Percentiles rank a stretch among this genome's conserved stretches.
phyloP scores from a whole-genome alignment of 768 basidiomycete genomes.

The Heimioporus sp. region DNA sequence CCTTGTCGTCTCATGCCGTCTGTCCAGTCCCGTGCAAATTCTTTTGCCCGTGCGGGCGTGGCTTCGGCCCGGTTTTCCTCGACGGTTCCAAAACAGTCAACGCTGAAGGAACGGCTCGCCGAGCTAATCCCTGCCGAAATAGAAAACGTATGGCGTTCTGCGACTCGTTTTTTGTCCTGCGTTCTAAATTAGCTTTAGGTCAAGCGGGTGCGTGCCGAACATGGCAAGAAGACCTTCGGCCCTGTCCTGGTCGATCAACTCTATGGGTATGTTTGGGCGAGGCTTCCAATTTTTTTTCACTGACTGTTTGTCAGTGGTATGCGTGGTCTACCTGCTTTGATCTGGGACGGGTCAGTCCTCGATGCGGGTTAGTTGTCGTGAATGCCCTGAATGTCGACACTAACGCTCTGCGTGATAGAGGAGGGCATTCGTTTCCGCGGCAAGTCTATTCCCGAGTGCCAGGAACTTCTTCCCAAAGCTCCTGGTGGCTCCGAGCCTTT shows the following conservation, averaged over 20 bases:
- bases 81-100: slow-evolving; percentile 61
- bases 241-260: slow-evolving; percentile 89
- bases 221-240: slow-evolving; percentile 93
- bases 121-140: slow-evolving; percentile 89
- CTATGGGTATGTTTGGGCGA: slow-evolving; percentile 60
- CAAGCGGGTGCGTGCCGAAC: slow-evolving; percentile 76
- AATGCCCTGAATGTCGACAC: neutral
- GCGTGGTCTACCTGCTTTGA: slow-evolving; percentile 87
- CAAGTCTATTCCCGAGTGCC: slow-evolving; percentile 89
- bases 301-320: slow-evolving; percentile 56
- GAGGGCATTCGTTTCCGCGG: slow-evolving; percentile 99
- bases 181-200: slow-evolving; percentile 45
- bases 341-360: slow-evolving; percentile 98
- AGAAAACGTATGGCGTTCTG: slow-evolving; percentile 33
- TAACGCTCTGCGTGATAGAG: slow-evolving; percentile 42
- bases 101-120: slow-evolving; percentile 89
- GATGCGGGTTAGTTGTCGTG: slow-evolving; percentile 65
- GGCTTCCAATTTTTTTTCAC: slow-evolving; percentile 4
- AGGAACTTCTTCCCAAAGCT: slow-evolving; percentile 85
- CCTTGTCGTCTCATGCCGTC: slow-evolving; percentile 2
- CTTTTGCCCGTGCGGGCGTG: slow-evolving; percentile 40
- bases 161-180: neutral
- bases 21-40: slow-evolving; percentile 46
- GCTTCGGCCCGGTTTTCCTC: slow-evolving; percentile 61
- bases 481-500: slow-evolving; percentile 87